Evolutionary conservation across 2,329 filamentous ascomycete genomes (phyloP), one percentile per base, ranked within the genome.

Genomic region (Scopulariopsis brevicaulis): DNA sequence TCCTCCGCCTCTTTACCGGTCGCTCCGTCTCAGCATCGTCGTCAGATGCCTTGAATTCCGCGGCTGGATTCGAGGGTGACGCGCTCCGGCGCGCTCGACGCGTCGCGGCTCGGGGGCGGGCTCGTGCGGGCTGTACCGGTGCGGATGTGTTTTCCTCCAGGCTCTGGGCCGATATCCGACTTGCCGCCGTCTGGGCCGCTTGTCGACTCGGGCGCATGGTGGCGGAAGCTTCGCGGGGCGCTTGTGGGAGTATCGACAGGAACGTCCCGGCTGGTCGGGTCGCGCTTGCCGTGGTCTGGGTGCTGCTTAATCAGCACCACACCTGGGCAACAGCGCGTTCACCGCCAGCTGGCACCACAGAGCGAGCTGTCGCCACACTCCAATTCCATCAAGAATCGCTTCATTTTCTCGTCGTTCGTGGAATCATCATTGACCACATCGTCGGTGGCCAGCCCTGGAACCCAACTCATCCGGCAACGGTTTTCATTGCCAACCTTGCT

Each of bases 131-230:
- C 10, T 32, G 6, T 25, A n/a, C 8, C 24, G 48, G 25, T 1
- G 32, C 48, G n/a, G 35, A 35, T 25, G 24, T 22, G 34, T 43
- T 48, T 7, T 24, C 37, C 2, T 57, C 46, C 25, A 32, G 28
- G 14, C 48, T 46, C 25, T 57, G 55, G 6, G 55, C 48, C 12
- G 48, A 53, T 25, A 57, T 57, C 25, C 48, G 28, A 32, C 28
- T 57, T 25, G 55, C 55, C 53, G 55, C 55, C 5, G 35, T n/a
- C 28, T 40, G 55, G 15, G 55, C 46, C 32, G 55, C 55, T 48
- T 40, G 46, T 34, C 46, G 32, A 43, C 48, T 40, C 12, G 18
- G 55, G 5, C 55, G 55, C 55, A 53, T 57, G 46, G 24, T 24
- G 20, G 46, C 46, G 18, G n/a, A 22, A 5, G 46, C 11, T 50